A percentile compares a stretch with the other conserved stretches of the same genome.
Evolutionary conservation across 2,329 filamentous ascomycete genomes (phyloP).

Genomic region (Trichoderma brevicompactum): DNA sequence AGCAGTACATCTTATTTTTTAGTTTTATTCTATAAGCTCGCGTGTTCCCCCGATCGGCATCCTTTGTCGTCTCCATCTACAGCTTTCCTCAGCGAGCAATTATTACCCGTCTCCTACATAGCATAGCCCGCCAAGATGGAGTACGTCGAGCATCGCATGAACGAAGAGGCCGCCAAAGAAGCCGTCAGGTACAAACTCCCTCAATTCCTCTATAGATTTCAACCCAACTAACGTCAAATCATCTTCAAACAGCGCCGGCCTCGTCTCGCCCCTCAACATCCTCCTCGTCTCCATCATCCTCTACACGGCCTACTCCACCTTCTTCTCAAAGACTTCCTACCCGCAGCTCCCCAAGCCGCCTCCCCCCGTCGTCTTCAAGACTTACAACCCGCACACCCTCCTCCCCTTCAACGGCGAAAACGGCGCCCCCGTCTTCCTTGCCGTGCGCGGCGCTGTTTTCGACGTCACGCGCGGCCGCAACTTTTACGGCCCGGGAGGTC

Average conservation of each 20-base stretch:
- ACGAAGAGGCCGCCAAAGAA: conserved; percentile 56
- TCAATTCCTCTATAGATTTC: neutral
- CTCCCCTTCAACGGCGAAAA: conserved; percentile 81
- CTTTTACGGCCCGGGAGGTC: conserved; percentile 95
- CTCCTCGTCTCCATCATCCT: conserved; percentile 60
- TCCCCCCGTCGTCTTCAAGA: conserved; percentile 65
- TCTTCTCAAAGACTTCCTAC: conserved; percentile 55
- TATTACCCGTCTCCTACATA: neutral
- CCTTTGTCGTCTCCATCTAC: neutral
- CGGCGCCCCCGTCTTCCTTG: conserved; percentile 78
- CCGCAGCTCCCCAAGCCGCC: conserved; percentile 55
- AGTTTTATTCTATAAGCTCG: neutral
- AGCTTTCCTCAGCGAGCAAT: neutral
- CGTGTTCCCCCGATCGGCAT: neutral
- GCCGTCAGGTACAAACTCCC: conserved; percentile 43
- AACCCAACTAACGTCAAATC: conserved; percentile 5
- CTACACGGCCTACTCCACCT: conserved; percentile 61
- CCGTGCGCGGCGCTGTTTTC: conserved; percentile 89
- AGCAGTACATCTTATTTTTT: neutral
- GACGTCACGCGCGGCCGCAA: conserved; percentile 85
- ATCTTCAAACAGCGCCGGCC: conserved; percentile 41
- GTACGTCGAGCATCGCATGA: conserved; percentile 61
- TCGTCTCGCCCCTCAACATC: conserved; percentile 67
- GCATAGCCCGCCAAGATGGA: conserved; percentile 49
- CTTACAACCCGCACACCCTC: conserved; percentile 79